phyloP scores from a whole-genome alignment of 768 basidiomycete genomes.

The Collybiopsis confluens region DNA sequence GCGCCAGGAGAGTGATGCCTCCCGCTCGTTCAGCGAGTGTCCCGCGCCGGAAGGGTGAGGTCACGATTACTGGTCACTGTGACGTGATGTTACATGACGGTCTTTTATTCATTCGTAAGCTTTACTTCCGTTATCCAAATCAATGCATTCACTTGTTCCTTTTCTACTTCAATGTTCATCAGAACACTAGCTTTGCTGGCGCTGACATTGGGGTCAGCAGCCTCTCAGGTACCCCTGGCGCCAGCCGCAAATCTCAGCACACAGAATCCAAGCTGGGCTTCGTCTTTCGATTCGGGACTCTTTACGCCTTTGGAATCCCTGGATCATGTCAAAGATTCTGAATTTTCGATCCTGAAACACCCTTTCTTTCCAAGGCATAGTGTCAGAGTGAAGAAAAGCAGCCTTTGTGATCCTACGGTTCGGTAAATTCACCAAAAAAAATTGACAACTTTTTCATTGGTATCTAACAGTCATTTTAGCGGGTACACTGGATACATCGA shows the following conservation, averaged over 20 bases:
- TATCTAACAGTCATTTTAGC: constrained; percentile 21
- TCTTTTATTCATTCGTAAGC: no score
- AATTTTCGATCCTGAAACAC: constrained; percentile 39
- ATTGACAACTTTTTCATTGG: neutral
- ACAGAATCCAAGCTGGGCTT: neutral
- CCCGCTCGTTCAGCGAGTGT: no score
- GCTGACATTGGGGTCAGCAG: neutral
- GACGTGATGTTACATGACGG: no score
- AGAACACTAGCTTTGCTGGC: neutral
- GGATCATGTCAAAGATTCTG: constrained; percentile 9
- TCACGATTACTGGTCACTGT: no score
- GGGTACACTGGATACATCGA: constrained; percentile 69
- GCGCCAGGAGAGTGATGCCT: no score
- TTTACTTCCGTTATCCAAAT: neutral
- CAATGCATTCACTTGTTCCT: neutral
- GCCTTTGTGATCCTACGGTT: constrained; percentile 63
- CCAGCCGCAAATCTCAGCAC: neutral
- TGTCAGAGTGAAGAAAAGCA: constrained; percentile 56
- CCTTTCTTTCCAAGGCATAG: constrained; percentile 48
- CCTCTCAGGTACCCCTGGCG: neutral
- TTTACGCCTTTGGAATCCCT: constrained; percentile 11
- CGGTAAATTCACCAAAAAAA: constrained; percentile 34
- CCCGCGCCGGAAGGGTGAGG: no score
- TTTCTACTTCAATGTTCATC: neutral
- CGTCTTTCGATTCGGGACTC: neutral